phyloP scores from a whole-genome alignment of 768 basidiomycete genomes.

The Cubamyces lactineus region DNA sequence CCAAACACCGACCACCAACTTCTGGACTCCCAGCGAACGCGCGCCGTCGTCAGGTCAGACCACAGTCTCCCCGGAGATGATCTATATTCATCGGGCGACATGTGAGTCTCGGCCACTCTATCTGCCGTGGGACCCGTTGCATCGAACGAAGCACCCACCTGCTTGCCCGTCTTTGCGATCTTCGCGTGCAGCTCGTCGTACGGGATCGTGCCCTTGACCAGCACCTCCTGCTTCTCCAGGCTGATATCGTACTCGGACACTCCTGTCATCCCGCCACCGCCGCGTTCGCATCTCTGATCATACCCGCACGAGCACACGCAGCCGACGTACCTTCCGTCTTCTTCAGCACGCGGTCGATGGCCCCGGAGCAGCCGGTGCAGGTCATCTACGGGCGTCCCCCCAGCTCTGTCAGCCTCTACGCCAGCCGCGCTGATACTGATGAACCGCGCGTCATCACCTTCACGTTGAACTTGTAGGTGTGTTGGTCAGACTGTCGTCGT shows the following conservation, averaged over 20 bases:
- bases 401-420: slow-evolving; percentile 10
- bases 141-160: slow-evolving; percentile 49
- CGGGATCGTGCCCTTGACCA: slow-evolving; percentile 59
- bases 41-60: slow-evolving; percentile 33
- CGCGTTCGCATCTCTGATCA: not conserved
- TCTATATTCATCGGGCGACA: slow-evolving; percentile 30
- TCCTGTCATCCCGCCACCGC: slow-evolving; percentile 40
- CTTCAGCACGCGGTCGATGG: slow-evolving; percentile 71
- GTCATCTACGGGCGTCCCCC: slow-evolving; percentile 63
- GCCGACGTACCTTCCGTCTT: slow-evolving; percentile 52
- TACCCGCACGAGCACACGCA: not conserved
- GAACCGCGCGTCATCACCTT: slow-evolving; percentile 51
- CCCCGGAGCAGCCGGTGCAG: slow-evolving; percentile 85
- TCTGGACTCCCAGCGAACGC: no score
- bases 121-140: no score
- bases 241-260: slow-evolving; percentile 60
- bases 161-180: slow-evolving; percentile 92
- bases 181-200: slow-evolving; percentile 70
- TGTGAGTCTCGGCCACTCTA: no score
- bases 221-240: slow-evolving; percentile 72
- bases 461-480: slow-evolving; percentile 78
- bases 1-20: not conserved
- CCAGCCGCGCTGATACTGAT: not conserved
- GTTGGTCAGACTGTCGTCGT: slow-evolving; percentile 35
- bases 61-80: slow-evolving; percentile 51